Evolutionary conservation across 768 basidiomycete species (phyloP).

Genomic region (Panaeolus cyanescens): DNA sequence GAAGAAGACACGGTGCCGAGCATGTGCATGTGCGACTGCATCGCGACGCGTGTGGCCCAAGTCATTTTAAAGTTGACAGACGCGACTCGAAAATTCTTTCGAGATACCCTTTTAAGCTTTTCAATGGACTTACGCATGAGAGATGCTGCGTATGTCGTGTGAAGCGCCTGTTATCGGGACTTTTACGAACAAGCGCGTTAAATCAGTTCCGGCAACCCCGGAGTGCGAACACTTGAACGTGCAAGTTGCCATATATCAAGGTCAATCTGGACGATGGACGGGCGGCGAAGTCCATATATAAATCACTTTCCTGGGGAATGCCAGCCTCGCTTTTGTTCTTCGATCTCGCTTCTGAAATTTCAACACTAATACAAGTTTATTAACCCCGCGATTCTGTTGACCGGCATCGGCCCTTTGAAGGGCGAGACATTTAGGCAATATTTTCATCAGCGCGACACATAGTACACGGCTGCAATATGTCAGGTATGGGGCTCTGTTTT

Average conservation of each 20-base stretch:
- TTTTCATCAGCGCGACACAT: no score
- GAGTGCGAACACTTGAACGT: neutral
- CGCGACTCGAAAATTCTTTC: neutral
- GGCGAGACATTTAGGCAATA: no score
- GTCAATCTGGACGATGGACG: no score
- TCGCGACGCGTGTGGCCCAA: neutral
- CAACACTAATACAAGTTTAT: neutral
- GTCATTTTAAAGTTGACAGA: neutral
- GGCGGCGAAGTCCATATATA: neutral
- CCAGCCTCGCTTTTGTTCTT: neutral
- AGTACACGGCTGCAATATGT: no score
- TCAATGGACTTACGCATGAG: neutral
- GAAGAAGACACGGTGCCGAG: neutral
- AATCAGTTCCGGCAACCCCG: neutral
- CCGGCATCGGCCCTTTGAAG: neutral
- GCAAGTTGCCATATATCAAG: neutral
- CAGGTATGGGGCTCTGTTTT: no score
- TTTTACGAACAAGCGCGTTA: neutral
- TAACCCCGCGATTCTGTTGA: neutral
- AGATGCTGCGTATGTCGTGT: neutral
- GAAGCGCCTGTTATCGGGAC: neutral
- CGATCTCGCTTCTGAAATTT: neutral
- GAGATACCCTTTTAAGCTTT: neutral
- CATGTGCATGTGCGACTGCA: neutral
- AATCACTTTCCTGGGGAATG: neutral